phyloP scores from a whole-genome alignment of 2,329 filamentous ascomycete genomes.

The Hypoxylon sp. region DNA sequence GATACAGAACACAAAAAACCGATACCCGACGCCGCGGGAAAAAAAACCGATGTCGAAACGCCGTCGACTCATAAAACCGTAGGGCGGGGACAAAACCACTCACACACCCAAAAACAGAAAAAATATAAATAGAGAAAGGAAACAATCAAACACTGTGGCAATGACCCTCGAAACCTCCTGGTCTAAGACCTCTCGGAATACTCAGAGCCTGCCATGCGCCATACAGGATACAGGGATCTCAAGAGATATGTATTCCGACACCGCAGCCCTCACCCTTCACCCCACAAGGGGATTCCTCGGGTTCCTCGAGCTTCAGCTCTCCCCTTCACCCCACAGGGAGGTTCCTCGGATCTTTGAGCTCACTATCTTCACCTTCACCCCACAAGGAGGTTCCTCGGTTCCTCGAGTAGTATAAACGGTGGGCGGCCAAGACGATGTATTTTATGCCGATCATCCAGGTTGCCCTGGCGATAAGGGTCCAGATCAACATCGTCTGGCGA shows the following conservation, averaged over 20 bases:
- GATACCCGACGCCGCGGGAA: slow-evolving; percentile 5
- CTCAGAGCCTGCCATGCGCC: slow-evolving; percentile 47
- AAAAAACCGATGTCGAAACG: slow-evolving; percentile 24
- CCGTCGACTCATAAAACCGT: slow-evolving; percentile 20
- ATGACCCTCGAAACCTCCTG: slow-evolving; percentile 44
- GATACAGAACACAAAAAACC: background rate
- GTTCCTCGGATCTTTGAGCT: slow-evolving; percentile 32
- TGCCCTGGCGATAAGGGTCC: slow-evolving; percentile 34
- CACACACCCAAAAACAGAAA: background rate
- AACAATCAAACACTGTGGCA: slow-evolving; percentile 31
- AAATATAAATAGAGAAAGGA: slow-evolving; percentile 2
- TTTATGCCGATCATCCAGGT: slow-evolving; percentile 41
- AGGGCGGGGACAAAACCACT: slow-evolving; percentile 35
- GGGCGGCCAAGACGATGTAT: slow-evolving; percentile 46
- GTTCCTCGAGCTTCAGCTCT: slow-evolving; percentile 19
- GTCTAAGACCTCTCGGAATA: slow-evolving; percentile 44
- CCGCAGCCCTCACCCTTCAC: slow-evolving; percentile 27
- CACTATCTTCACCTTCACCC: slow-evolving; percentile 12
- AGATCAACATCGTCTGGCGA: slow-evolving; percentile 45
- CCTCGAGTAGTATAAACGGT: slow-evolving; percentile 28
- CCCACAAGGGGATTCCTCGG: background rate
- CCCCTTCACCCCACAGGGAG: slow-evolving; percentile 33
- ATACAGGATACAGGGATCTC: slow-evolving; percentile 32
- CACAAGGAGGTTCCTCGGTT: slow-evolving; percentile 17
- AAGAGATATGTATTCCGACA: slow-evolving; percentile 41